Percentiles rank a stretch among this genome's conserved stretches.
Evolutionary conservation across 2,329 filamentous ascomycete species (phyloP).

Genomic region (Periconia digitata): DNA sequence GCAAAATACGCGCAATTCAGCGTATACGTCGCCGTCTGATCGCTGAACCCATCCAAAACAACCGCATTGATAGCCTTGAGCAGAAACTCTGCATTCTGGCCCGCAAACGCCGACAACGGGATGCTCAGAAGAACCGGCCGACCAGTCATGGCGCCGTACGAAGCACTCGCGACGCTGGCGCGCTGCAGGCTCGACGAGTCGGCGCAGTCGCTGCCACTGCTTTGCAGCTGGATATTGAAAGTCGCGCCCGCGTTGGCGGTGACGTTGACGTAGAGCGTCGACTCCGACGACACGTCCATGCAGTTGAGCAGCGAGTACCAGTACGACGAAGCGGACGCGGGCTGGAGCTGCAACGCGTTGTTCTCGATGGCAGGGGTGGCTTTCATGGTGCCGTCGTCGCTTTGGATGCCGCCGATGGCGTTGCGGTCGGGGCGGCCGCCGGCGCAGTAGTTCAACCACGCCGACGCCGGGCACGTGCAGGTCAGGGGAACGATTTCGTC

Average conservation of each 20-base stretch:
- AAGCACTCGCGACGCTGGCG: not conserved
- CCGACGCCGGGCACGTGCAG: conserved; percentile 6
- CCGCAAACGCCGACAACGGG: conserved; percentile 6
- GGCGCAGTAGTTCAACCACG: conserved; percentile 13
- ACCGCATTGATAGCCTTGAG: conserved; percentile 3
- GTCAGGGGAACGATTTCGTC: not conserved
- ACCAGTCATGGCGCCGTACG: conserved; percentile 9
- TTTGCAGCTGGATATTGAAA: conserved; percentile 13
- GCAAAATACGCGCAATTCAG: conserved; percentile 12
- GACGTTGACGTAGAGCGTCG: conserved; percentile 7
- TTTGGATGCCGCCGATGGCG: conserved; percentile 6
- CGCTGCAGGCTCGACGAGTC: not conserved
- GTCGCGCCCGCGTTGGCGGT: conserved; percentile 7
- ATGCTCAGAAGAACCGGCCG: conserved; percentile 6
- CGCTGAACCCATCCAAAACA: conserved; percentile 7
- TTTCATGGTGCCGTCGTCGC: conserved; percentile 11
- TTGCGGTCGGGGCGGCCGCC: conserved; percentile 5
- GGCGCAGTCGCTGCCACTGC: conserved; percentile 1
- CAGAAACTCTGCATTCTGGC: conserved; percentile 1
- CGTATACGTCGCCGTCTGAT: conserved; percentile 5
- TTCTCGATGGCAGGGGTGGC: conserved; percentile 2
- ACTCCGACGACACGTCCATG: conserved; percentile 3
- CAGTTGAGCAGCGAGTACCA: conserved; percentile 11
- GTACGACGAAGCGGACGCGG: conserved; percentile 6
- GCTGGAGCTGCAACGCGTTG: conserved; percentile 6